phyloP scores from a whole-genome alignment of 768 basidiomycete species.

The Infundibulicybe gibba region DNA sequence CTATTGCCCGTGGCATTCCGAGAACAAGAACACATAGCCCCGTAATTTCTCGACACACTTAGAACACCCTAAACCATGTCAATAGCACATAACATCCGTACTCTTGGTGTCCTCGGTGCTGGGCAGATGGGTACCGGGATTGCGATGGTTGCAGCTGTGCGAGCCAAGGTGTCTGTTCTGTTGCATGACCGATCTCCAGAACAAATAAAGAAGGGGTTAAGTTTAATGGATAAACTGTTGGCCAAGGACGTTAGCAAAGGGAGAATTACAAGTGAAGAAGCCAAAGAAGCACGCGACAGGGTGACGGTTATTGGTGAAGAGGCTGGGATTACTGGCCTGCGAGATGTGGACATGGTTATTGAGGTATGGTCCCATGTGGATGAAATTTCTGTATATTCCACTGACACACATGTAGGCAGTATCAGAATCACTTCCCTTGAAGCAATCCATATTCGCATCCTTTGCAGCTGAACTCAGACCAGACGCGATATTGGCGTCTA shows the following conservation, averaged over 20 bases:
- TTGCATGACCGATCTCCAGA: conserved; percentile 77
- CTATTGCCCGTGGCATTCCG: background rate
- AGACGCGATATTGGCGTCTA: conserved; percentile 81
- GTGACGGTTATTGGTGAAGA: conserved; percentile 54
- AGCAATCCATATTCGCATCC: conserved; percentile 70
- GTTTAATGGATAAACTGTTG: conserved; percentile 76
- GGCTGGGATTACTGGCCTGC: conserved; percentile 49
- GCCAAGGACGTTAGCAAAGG: conserved; percentile 90
- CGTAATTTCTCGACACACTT: background rate
- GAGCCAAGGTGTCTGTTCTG: conserved; percentile 82
- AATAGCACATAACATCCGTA: conserved; percentile 69
- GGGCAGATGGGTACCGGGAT: conserved; percentile 95
- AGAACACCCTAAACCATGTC: conserved; percentile 34
- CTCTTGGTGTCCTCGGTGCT: conserved; percentile 75
- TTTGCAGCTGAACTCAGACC: conserved; percentile 68
- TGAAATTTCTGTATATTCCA: background rate
- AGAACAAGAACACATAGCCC: background rate
- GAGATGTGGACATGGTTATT: conserved; percentile 87
- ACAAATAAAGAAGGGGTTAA: conserved; percentile 72
- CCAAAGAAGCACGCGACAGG: conserved; percentile 68
- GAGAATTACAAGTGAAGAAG: conserved; percentile 61
- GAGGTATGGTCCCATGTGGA: conserved; percentile 50
- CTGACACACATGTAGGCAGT: conserved; percentile 55
- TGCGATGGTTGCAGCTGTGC: conserved; percentile 79
- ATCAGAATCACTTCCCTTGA: conserved; percentile 78